Evolutionary conservation across 345 rosid species (phyloP).

Genomic region (Pelargonium nanum): DNA sequence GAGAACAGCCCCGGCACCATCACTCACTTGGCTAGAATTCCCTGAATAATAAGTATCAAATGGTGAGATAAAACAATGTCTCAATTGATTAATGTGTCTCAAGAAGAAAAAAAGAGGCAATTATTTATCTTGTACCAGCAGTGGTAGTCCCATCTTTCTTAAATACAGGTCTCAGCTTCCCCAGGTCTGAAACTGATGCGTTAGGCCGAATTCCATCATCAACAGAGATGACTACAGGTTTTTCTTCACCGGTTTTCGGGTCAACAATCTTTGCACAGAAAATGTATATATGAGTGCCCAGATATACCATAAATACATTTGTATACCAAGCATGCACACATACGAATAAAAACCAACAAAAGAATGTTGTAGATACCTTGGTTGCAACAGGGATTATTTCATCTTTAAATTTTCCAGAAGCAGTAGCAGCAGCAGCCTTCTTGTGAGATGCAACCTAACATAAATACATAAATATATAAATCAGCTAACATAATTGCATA

Average conservation of each 20-base stretch:
- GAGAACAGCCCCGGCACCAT: constrained; percentile 93
- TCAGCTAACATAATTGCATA: background rate
- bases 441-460: constrained; percentile 80
- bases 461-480: constrained; percentile 5
- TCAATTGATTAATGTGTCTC: background rate
- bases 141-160: constrained; percentile 86
- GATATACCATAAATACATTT: background rate
- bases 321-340: background rate
- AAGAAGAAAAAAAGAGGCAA: background rate
- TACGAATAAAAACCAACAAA: background rate
- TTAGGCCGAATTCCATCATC: constrained; percentile 90
- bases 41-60: constrained; percentile 32
- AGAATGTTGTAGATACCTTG: constrained; percentile 47
- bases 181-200: constrained; percentile 54
- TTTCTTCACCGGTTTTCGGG: constrained; percentile 79
- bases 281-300: constrained; percentile 1
- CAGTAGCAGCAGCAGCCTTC: constrained; percentile 91
- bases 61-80: background rate
- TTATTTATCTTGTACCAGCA: constrained; percentile 46
- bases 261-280: constrained; percentile 55
- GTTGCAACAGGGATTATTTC: constrained; percentile 82
- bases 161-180: constrained; percentile 66
- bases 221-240: constrained; percentile 50
- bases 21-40: constrained; percentile 89
- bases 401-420: constrained; percentile 74